Conservation (phyloP, 1,284 basidiomycete genomes). For the Cryptococcus hybrid region DNA sequence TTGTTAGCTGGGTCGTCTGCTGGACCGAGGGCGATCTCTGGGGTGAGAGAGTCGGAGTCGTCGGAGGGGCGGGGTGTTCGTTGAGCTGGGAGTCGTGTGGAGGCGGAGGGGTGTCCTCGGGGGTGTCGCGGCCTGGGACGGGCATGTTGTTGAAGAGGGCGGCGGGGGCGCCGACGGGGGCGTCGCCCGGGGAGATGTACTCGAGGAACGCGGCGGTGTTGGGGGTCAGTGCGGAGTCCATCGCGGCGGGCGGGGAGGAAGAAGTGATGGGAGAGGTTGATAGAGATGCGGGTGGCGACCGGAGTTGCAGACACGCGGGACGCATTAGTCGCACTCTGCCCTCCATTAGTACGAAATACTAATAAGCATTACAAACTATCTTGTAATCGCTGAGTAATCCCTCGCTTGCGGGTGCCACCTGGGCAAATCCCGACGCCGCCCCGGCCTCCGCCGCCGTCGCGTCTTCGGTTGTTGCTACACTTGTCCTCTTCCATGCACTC, state of each 20-base stretch:
- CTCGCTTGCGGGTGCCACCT: no score
- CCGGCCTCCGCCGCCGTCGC: not conserved
- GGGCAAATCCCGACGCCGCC: no score
- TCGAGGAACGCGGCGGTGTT: slow-evolving; percentile 45
- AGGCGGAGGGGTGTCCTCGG: slow-evolving; percentile 34
- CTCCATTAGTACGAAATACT: no score
- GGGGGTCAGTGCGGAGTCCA: slow-evolving; percentile 35
- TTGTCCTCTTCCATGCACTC: not conserved
- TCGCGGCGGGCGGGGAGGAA: slow-evolving; percentile 3
- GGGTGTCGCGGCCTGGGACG: slow-evolving; percentile 34
- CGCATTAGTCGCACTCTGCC: no score
- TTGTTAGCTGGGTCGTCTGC: not conserved
- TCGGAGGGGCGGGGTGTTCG: slow-evolving; percentile 7
- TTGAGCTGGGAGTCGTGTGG: not conserved
- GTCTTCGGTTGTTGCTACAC: not conserved
- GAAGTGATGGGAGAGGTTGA: not conserved
- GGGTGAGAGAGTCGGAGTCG: slow-evolving; percentile 9
- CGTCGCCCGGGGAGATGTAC: slow-evolving; percentile 23
- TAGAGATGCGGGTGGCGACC: not conserved
- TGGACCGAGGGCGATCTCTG: not conserved
- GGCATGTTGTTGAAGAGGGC: slow-evolving; percentile 40
- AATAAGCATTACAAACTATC: no score
- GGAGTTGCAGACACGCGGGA: not conserved
- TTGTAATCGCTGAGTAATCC: no score
- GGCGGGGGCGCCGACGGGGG: slow-evolving; percentile 33